Evolutionary conservation across 306 rosid species (phyloP).

Genomic region (Ziziphus jujuba): DNA sequence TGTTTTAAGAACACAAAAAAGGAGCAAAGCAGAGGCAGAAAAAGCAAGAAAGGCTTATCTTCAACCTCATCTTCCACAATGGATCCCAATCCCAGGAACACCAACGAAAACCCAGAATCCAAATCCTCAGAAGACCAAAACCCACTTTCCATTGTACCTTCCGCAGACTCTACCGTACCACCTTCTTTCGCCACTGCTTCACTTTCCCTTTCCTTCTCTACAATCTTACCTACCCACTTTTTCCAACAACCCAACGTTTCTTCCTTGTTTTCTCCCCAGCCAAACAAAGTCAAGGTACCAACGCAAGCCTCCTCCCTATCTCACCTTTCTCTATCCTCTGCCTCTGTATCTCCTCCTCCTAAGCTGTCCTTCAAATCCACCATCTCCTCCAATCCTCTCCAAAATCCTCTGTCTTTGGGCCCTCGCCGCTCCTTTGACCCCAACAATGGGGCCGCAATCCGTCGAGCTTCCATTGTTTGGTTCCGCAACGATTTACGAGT

Average conservation of each 20-base stretch:
- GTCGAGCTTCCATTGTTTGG: constrained; percentile 86
- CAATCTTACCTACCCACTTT: constrained; percentile 48
- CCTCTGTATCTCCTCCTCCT: constrained; percentile 45
- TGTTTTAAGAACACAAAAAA: too few relatives aligned
- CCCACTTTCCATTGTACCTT: constrained; percentile 20
- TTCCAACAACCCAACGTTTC: constrained; percentile 53
- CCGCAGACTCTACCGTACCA: not conserved
- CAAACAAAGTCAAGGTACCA: constrained; percentile 62
- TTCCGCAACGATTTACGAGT: constrained; percentile 89
- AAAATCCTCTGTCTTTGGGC: constrained; percentile 53
- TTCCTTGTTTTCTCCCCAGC: constrained; percentile 40
- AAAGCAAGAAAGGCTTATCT: constrained; percentile 20
- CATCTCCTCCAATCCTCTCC: constrained; percentile 72
- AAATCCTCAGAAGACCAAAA: constrained; percentile 44
- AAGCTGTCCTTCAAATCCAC: constrained; percentile 68
- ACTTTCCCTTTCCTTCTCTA: constrained; percentile 65
- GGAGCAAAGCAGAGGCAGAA: constrained; percentile 5
- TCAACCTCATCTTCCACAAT: constrained; percentile 22
- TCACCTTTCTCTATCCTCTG: constrained; percentile 64
- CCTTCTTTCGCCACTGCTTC: constrained; percentile 61
- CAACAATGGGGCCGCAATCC: constrained; percentile 71
- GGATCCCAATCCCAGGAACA: constrained; percentile 43
- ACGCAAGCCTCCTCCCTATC: constrained; percentile 84
- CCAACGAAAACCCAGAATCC: constrained; percentile 42
- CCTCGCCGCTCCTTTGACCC: constrained; percentile 88